These are phyloP conservation scores for Vachellia collinsii DNA, from an alignment of 306 rosid genomes.

Conservation along the genomic window DNA sequence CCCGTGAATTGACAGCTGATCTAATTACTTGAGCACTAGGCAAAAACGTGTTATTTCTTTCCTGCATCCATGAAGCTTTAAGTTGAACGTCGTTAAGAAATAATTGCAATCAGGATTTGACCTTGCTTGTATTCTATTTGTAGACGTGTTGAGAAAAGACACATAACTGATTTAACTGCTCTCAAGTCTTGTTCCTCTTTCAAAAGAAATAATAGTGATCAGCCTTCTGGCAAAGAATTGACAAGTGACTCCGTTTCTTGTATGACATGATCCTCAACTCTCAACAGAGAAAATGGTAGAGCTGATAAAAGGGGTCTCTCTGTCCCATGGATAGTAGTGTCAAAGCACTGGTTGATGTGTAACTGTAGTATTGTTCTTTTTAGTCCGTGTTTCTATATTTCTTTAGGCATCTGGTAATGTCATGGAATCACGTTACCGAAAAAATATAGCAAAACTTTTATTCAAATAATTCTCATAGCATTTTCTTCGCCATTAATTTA, in stretches of 20 bases:
- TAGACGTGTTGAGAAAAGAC: background rate
- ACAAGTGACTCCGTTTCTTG: background rate
- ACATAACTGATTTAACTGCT: background rate
- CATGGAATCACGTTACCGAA: background rate
- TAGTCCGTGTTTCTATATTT: background rate
- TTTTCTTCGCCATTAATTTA: background rate
- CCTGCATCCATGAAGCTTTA: constrained; percentile 4
- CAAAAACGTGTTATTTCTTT: background rate
- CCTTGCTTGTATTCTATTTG: background rate
- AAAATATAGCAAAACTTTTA: background rate
- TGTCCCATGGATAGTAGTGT: background rate
- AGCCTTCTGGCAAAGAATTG: background rate
- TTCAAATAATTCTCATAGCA: background rate
- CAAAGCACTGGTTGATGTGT: background rate
- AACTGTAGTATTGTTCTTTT: background rate
- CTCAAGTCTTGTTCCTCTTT: background rate
- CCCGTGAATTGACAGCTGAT: background rate
- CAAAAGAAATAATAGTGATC: background rate
- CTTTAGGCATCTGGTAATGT: background rate
- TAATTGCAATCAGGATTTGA: constrained; percentile 12
- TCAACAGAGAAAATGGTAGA: background rate
- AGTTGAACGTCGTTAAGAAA: background rate
- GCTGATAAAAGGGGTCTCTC: background rate
- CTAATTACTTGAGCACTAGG: constrained; percentile 7
- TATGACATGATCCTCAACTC: background rate